Percentiles rank a stretch among this genome's conserved stretches.
Conservation (phyloP, 176 grass and related monocot genomes). For the Musa troglodytarum region DNA sequence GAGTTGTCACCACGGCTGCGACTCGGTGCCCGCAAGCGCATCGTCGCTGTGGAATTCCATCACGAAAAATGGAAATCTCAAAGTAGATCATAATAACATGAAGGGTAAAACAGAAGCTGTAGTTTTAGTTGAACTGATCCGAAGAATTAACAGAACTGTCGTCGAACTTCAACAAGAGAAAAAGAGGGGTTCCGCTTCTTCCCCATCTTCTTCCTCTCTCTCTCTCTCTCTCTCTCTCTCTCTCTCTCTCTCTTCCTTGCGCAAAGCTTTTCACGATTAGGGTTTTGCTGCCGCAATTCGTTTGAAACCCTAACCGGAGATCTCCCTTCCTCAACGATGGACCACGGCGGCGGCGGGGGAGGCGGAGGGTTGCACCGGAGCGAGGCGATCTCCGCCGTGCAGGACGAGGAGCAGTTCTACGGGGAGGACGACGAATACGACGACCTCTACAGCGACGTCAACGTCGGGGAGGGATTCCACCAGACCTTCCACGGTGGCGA, state of each 20-base stretch:
- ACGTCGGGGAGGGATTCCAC: constrained; percentile 21
- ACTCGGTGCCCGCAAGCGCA: too few relatives aligned
- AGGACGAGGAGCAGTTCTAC: constrained; percentile 53
- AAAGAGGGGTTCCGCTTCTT: neutral
- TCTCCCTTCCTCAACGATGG: neutral
- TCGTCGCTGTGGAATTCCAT: too few relatives aligned
- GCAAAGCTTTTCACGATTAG: neutral
- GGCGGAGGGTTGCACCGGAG: constrained; percentile 32
- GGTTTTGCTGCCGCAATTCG: neutral
- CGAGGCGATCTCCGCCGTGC: constrained; percentile 32
- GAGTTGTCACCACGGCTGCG: too few relatives aligned
- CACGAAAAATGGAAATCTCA: too few relatives aligned
- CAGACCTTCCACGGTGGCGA: constrained; percentile 9
- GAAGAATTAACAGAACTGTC: neutral
- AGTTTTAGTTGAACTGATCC: neutral
- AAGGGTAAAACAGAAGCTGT: too few relatives aligned
- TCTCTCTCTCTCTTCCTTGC: too few relatives aligned
- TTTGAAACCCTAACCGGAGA: neutral
- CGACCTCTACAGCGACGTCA: constrained; percentile 38
- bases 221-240: too few relatives aligned
- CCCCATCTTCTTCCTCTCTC: neutral
- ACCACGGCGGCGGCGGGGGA: constrained; percentile 13
- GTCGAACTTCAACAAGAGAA: neutral
- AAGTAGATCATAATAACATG: too few relatives aligned
- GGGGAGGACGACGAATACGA: constrained; percentile 80